Evolutionary conservation across 2,329 filamentous ascomycete species (phyloP), one percentile per base, ranked within the genome.

Genomic region (Fragosphaeria purpurea): DNA sequence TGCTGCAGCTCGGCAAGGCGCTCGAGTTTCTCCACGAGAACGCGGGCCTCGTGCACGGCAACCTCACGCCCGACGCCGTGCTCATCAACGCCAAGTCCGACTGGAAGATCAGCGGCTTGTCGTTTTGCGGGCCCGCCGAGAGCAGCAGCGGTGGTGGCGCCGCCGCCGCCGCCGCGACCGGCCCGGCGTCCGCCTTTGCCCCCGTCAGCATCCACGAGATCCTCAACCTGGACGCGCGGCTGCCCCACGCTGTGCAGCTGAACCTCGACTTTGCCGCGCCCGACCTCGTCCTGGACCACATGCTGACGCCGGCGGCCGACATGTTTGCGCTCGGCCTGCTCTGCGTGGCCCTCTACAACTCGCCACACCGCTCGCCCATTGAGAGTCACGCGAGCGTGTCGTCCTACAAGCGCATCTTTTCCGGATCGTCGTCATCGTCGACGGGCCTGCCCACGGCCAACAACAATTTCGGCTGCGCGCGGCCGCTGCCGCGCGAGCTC

Each of bases 71-170:
- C 0, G 91, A 97, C 56, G 87, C 90, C 13, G 82, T 98, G 56
- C 85, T 95, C 57, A 82, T 98, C 66, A 98, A 98, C 68, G 81
- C 87, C 41, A 98, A 98, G 83, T 95, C 88, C 45, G 93, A 98
- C 67, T 98, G 93, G 93, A 98, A 98, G 66, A 87, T 98, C 54
- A 91, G 89, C 59, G 93, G 91, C n/a, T 76, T 98, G 40, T 81
- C 86, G 0, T 98, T 96, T 65, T 88, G 86, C 63, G 86, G 86
- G 44, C 86, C 89, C 11, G 80, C 87, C 46, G 86, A 89, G 58
- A 22, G 22, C 22, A 22, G 22, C 22, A 22, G 22, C 22, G 22
- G 22, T 22, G 22, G 22, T 22, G 22, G 22, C 22, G 22, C 22
- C 22, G 22, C 22, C 22, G 22, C 22, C 22, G 78, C 80, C 59